Conservation (phyloP, 768 basidiomycete species). For the Hygrophoropsis aurantiaca region DNA sequence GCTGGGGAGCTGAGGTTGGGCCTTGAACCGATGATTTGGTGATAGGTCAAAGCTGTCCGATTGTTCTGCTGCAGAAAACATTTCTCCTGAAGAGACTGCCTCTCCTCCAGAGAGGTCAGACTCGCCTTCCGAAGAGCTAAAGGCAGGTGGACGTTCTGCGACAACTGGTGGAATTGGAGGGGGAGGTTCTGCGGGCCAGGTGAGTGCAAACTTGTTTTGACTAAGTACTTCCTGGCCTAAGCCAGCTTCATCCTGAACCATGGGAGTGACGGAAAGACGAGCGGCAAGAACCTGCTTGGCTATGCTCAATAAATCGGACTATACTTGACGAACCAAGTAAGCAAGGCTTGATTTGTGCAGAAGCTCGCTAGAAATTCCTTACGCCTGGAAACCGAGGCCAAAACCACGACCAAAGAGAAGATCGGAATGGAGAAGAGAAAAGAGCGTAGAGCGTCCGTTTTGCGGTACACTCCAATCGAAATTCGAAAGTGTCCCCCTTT, state of each 20-base stretch:
- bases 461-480: too few species aligned
- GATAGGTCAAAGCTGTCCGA: slow-evolving; percentile 31
- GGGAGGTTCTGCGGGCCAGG: slow-evolving; percentile 51
- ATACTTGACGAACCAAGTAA: too few species aligned
- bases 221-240: slow-evolving; percentile 44
- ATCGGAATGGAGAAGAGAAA: too few species aligned
- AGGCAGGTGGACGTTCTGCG: slow-evolving; percentile 37
- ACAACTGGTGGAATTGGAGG: slow-evolving; percentile 37
- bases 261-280: slow-evolving; percentile 44
- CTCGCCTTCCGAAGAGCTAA: slow-evolving; percentile 54
- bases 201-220: slow-evolving; percentile 60
- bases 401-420: too few species aligned
- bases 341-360: too few species aligned
- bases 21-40: slow-evolving; percentile 19
- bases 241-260: slow-evolving; percentile 40
- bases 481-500: too few species aligned
- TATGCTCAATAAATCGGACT: slow-evolving; percentile 14
- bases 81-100: slow-evolving; percentile 24
- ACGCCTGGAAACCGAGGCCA: too few species aligned
- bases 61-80: slow-evolving; percentile 28
- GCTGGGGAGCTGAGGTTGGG: slow-evolving; percentile 21
- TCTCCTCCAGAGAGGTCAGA: slow-evolving; percentile 51
- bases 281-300: slow-evolving; percentile 43
- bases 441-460: too few species aligned
- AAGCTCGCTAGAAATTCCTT: too few species aligned